phyloP scores from a whole-genome alignment of 768 basidiomycete genomes.

The Cystofilobasidium bisporidii region DNA sequence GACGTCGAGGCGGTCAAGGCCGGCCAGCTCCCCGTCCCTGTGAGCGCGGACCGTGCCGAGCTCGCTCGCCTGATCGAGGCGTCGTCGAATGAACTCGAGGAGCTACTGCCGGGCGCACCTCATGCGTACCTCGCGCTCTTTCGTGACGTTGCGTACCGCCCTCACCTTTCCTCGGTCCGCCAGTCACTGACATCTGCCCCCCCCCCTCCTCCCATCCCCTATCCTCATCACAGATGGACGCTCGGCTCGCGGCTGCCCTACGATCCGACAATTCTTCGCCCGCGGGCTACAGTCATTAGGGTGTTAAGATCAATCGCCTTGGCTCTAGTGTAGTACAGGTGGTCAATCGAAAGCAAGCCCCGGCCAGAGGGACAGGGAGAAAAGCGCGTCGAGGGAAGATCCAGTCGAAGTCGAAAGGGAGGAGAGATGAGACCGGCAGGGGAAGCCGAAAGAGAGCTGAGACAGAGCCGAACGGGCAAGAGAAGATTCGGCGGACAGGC shows the following conservation, averaged over 20 bases:
- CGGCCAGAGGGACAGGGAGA: no score
- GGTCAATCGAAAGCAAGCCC: no score
- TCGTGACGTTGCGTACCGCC: background rate
- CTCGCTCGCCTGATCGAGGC: background rate
- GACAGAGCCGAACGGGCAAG: background rate
- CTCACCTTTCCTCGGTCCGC: background rate
- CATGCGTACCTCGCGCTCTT: background rate
- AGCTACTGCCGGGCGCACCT: background rate
- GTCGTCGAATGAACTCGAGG: background rate
- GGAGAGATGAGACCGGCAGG: background rate
- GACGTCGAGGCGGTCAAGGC: background rate
- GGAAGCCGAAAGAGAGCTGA: background rate
- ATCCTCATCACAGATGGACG: background rate
- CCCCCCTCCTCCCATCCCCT: background rate
- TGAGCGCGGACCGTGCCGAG: background rate
- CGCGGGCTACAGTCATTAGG: no score
- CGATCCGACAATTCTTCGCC: background rate
- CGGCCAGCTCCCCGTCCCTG: background rate
- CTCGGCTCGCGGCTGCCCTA: background rate
- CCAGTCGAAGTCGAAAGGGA: no score
- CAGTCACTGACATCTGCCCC: background rate
- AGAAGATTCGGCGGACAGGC: no score
- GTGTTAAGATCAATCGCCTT: no score
- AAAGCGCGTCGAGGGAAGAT: no score
- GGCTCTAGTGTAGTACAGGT: no score